These are phyloP conservation scores for Fallopia convolvulus DNA, from an alignment of 148 eudicot genomes.

Conservation along the genomic window DNA sequence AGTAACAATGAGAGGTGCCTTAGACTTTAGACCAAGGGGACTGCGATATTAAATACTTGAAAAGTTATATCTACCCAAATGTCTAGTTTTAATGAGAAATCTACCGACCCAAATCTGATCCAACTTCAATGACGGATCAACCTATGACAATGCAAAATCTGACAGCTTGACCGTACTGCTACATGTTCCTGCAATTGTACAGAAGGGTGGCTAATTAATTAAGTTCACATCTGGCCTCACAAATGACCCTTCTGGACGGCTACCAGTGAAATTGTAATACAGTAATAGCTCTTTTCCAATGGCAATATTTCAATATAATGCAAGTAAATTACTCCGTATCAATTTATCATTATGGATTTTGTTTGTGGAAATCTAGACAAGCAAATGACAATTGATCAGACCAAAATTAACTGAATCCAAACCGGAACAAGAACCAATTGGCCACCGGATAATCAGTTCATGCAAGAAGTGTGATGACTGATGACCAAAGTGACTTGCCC, in stretches of 20 bases:
- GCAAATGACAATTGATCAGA: neutral
- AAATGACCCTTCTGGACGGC: neutral
- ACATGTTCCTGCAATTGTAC: neutral
- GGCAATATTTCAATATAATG: neutral
- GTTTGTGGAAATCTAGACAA: neutral
- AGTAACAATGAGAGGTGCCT: neutral
- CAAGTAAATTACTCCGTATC: too few relatives aligned
- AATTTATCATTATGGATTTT: neutral
- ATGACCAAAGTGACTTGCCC: neutral
- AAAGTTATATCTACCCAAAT: neutral
- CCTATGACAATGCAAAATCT: neutral
- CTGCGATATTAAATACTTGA: neutral
- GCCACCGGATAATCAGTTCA: neutral
- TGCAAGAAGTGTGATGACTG: neutral
- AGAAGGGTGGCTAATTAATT: neutral
- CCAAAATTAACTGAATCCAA: neutral
- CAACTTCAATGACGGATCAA: neutral
- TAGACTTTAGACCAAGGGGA: neutral
- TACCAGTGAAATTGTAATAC: neutral
- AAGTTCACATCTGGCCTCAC: too few relatives aligned
- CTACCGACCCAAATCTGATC: neutral
- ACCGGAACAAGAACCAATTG: neutral
- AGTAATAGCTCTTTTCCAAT: neutral
- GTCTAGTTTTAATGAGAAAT: neutral
- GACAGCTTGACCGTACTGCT: neutral